A percentile compares a stretch with the other conserved stretches of the same genome.
Conservation (phyloP, 2,329 filamentous ascomycete genomes). For the Colletotrichum eleusines region DNA sequence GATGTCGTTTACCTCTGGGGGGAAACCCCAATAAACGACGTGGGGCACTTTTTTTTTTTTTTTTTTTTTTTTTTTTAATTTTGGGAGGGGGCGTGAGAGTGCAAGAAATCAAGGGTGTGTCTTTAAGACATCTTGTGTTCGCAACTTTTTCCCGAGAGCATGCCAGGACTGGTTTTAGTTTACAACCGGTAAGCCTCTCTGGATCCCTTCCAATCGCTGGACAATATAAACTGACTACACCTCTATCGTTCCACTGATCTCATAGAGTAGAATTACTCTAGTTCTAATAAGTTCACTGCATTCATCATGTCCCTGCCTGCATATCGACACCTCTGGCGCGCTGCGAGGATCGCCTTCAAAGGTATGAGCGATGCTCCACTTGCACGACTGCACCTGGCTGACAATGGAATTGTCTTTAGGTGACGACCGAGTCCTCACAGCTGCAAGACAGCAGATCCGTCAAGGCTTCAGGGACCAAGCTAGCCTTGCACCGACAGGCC, state of each 20-base stretch:
- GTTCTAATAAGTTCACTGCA: too few species aligned
- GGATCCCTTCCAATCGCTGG: background rate
- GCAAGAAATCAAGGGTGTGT: background rate
- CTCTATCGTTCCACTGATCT: background rate
- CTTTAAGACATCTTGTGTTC: background rate
- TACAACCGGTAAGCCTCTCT: background rate
- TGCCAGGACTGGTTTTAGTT: too few species aligned
- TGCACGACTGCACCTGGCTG: slow-evolving; percentile 3
- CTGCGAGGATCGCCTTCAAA: slow-evolving; percentile 84
- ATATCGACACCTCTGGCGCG: slow-evolving; percentile 85
- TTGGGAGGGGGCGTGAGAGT: background rate
- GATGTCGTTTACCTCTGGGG: background rate
- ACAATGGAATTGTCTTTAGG: slow-evolving; percentile 61
- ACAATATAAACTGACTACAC: background rate
- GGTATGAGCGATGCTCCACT: slow-evolving; percentile 61
- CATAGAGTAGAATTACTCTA: too few species aligned
- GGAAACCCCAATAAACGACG: slow-evolving; percentile 30
- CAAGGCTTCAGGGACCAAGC: slow-evolving; percentile 78
- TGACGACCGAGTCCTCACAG: slow-evolving; percentile 75
- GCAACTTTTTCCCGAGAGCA: background rate
- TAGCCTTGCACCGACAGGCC: slow-evolving; percentile 66
- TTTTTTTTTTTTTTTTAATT: slow-evolving; percentile 13
- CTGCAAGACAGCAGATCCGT: slow-evolving; percentile 80
- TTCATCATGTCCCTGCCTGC: slow-evolving; percentile 75
- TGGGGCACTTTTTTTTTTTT: slow-evolving; percentile 28